Evolutionary conservation across 2,329 filamentous ascomycete genomes (phyloP), one percentile per base, ranked within the genome.

Genomic region (Ploettnerulaceae sp.): DNA sequence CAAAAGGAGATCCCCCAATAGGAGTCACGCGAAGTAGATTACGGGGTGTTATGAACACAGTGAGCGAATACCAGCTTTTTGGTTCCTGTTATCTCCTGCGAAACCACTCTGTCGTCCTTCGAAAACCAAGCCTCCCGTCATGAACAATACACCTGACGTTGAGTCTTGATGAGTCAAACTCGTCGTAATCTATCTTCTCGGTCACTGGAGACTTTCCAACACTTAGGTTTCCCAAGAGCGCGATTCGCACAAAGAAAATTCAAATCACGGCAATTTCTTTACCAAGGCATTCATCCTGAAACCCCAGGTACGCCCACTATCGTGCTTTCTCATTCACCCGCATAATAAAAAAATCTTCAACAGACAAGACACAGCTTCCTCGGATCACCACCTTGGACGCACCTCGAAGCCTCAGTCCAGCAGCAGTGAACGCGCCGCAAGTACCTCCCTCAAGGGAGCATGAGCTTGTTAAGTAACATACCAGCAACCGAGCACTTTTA

Each of bases 401-500:
- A 7, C 6, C 20, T 21, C 37, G 37, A 29, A 34, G 11, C 21
- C 28, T 45, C 17, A 5, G 3, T 18, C 24, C 11, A 21, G 25
- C 12, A 17, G 21, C 12, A 20, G 8, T 26, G 18, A 24, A 40
- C 44, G 31, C 24, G 31, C 35, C 44, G 36, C 36, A 15, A 38
- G 20, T 18, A 25, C 28, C 21, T 33, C 38, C 33, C 26, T 22
- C 35, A 28, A 47, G 28, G 22, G 21, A 41, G 18, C 25, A 20
- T 42, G 31, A 46, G 20, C 32, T 44, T 42, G 36, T 14, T 22
- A 42, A 22, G 15, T 20, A 42, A 28, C 32, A 20, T 18, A 35
- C 9, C 44, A 69, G 65, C 75, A 85, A 83, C 66, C 77, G 84
- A 80, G 80, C 78, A 71, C 71, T 73, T 61, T 60, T 74, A 61